Percentiles rank a stretch among this genome's conserved stretches.
These are phyloP conservation scores for Citrus glauca DNA, from an alignment of 345 rosid genomes.

Conservation along the genomic window DNA sequence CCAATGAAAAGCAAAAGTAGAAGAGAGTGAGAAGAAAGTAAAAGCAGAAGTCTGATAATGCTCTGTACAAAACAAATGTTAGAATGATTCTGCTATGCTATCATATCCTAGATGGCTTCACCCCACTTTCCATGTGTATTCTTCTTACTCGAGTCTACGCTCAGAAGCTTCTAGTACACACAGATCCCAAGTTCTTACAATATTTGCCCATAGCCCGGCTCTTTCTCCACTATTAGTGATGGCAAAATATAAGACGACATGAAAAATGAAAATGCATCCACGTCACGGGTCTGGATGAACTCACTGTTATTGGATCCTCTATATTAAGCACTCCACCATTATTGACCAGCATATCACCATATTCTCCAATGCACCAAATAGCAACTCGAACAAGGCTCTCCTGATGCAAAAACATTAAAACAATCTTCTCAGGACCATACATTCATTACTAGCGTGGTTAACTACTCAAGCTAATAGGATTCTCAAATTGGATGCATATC, in stretches of 20 bases:
- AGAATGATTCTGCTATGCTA: neutral
- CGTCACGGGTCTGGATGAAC: conserved; percentile 23
- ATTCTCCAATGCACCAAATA: conserved; percentile 98
- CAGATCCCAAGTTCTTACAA: conserved; percentile 2
- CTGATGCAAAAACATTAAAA: conserved; percentile 37
- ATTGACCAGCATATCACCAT: conserved; percentile 90
- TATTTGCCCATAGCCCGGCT: conserved; percentile 1
- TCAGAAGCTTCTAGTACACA: neutral
- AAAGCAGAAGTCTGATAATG: neutral
- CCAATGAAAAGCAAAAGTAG: neutral
- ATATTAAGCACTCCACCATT: conserved; percentile 80
- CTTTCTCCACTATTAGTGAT: neutral
- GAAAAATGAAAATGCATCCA: conserved; percentile 12
- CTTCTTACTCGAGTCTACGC: neutral
- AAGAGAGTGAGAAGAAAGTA: neutral
- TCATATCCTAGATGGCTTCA: neutral
- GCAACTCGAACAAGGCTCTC: conserved; percentile 96
- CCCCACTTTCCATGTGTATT: neutral
- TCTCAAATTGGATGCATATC: conserved; percentile 12
- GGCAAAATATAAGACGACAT: conserved; percentile 1
- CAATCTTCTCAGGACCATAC: conserved; percentile 10
- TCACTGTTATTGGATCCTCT: conserved; percentile 90
- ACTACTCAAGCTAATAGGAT: conserved; percentile 24
- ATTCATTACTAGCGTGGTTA: conserved; percentile 10
- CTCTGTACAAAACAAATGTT: neutral